Percentiles rank a stretch among this genome's conserved stretches.
These are phyloP conservation scores for Pleurotus pulmonarius DNA, from an alignment of 768 basidiomycete genomes.

Conservation along the genomic window DNA sequence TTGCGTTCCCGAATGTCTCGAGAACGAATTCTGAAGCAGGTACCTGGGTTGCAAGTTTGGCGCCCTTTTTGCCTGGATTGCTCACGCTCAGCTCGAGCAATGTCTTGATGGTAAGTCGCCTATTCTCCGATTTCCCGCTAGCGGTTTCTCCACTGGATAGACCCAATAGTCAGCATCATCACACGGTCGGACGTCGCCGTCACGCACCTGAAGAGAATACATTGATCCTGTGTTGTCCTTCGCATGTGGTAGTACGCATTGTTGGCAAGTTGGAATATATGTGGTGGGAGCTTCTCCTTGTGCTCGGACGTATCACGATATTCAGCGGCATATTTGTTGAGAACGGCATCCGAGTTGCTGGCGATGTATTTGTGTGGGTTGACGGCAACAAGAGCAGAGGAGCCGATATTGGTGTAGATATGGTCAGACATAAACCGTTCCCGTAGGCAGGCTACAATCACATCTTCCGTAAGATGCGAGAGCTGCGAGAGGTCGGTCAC, in stretches of 20 bases:
- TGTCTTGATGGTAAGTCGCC: slow-evolving; percentile 86
- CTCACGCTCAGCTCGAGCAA: slow-evolving; percentile 88
- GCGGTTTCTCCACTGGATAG: slow-evolving; percentile 79
- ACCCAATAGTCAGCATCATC: background rate
- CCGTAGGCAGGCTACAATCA: slow-evolving; percentile 79
- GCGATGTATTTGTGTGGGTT: slow-evolving; percentile 92
- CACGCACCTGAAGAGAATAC: slow-evolving; percentile 77
- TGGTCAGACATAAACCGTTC: slow-evolving; percentile 84
- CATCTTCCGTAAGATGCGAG: slow-evolving; percentile 72
- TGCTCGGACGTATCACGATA: slow-evolving; percentile 72
- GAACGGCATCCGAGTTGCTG: slow-evolving; percentile 76
- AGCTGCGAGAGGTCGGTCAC: slow-evolving; percentile 67
- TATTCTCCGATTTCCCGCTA: slow-evolving; percentile 91
- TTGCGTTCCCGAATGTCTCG: slow-evolving; percentile 91
- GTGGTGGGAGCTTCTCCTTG: slow-evolving; percentile 66
- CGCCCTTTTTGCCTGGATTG: slow-evolving; percentile 89
- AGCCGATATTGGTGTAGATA: slow-evolving; percentile 74
- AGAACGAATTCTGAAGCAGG: slow-evolving; percentile 95
- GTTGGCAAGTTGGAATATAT: slow-evolving; percentile 89
- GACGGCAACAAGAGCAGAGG: slow-evolving; percentile 74
- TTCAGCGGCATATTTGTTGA: slow-evolving; percentile 84
- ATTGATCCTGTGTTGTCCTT: slow-evolving; percentile 90
- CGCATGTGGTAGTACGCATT: slow-evolving; percentile 96
- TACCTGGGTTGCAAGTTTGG: slow-evolving; percentile 81
- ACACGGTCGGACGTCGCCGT: background rate